Evolutionary conservation across 2,329 filamentous ascomycete species (phyloP).

Genomic region (Venturia asperata): DNA sequence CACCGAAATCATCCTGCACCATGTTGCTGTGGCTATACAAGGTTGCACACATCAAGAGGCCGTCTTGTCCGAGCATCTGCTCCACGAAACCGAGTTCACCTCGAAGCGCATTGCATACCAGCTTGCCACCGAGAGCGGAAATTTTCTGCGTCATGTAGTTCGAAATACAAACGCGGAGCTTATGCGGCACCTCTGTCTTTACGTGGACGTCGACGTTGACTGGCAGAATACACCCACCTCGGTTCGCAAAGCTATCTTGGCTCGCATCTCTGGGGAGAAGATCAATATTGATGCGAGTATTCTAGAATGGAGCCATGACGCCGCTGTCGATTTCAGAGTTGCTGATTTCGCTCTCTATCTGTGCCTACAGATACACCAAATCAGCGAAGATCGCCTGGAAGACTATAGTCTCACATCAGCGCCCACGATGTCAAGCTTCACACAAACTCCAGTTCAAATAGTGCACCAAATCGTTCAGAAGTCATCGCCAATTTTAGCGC

Average conservation of each 20-base stretch:
- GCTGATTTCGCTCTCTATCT: conserved; percentile 1
- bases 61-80: conserved; percentile 7
- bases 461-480: background rate
- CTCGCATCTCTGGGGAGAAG: conserved; percentile 8
- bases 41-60: conserved; percentile 4
- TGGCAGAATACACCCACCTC: conserved; percentile 8
- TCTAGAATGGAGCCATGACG: background rate
- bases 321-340: background rate
- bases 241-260: conserved; percentile 6
- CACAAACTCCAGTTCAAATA: background rate
- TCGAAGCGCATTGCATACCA: conserved; percentile 7
- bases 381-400: background rate
- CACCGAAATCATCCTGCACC: conserved; percentile 7
- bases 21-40: conserved; percentile 2
- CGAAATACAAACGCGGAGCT: conserved; percentile 5
- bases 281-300: background rate
- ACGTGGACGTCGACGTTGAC: background rate
- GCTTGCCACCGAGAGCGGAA: background rate
- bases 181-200: conserved; percentile 7
- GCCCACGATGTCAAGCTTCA: background rate
- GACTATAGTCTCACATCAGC: background rate
- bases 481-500: background rate
- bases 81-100: background rate
- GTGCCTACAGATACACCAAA: conserved; percentile 6
- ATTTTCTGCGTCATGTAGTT: background rate